Base-by-base conservation (phyloP, 2,329 filamentous ascomycete species). In the Parasarocladium wereldwijsianum region DNA sequence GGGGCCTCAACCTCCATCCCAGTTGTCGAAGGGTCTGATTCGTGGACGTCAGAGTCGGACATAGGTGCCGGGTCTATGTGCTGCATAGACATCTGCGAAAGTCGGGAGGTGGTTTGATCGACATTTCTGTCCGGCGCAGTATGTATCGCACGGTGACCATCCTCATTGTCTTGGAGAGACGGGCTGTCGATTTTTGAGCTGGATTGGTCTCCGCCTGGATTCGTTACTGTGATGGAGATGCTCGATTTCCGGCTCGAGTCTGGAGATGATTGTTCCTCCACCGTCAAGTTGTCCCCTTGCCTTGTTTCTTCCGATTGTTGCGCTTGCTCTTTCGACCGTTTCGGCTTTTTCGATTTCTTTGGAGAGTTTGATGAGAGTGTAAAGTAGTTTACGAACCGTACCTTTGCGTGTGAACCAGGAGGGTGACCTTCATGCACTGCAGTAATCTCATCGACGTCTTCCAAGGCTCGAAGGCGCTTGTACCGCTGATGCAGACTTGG, bases 361-460 rank as follows among this genome's bases (percentile, higher is more conserved):
- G 66, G 64, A 34, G 71, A 64, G 4, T 85, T 85, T 8, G 78
- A 77, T 39, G 80, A 85, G n/a, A 80, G 68, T 1, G 85, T 93
- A 47, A 87, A 93, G 49, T 93, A 93, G 46, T 93, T 93, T 34
- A 83, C 64, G 43, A 93, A 93, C 11, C 84, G 67, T 8, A 90
- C 69, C 31, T 76, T 62, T 3, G 60, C 56, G 2, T 57, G 43
- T 4, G 55, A 35, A 3, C 34, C 35, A 9, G 30, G 21, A 3
- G 39, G 34, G 12, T 40, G 36, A 2, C 39, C 39, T 26, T 33
- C 34, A 17, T 12, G 39, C 26, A 38, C 32, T 25, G 41, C 38
- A 29, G 44, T 50, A 2, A 66, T 42, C 38, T 77, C 71, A 33
- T 81, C 67, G 4, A 74, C 58, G 43, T 81, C 75, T 46, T 93